phyloP scores from a whole-genome alignment of 305 asterid genomes.

The Fraxinus xanthoxyloides region DNA sequence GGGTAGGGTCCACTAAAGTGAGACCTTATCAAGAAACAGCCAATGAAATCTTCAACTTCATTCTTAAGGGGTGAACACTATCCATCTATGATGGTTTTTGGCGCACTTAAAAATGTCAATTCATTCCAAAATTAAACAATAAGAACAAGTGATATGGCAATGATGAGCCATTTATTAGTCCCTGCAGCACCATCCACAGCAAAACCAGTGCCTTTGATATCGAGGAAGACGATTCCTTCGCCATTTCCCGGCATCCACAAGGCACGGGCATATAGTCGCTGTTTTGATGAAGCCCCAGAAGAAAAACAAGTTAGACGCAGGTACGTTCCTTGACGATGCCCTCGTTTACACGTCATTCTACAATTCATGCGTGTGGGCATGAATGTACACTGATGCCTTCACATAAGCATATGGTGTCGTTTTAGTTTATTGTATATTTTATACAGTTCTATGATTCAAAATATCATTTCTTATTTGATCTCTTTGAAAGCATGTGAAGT shows the following conservation, averaged over 20 bases:
- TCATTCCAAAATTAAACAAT: constrained; percentile 23
- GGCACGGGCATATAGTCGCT: constrained; percentile 25
- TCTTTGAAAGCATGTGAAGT: not conserved
- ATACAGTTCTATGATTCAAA: not conserved
- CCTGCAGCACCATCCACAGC: constrained; percentile 33
- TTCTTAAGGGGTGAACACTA: not conserved
- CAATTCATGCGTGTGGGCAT: not conserved
- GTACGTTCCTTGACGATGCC: constrained; percentile 25
- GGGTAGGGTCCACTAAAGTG: constrained; percentile 21
- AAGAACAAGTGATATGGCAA: not conserved
- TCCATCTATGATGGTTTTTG: constrained; percentile 7
- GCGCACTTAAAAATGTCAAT: constrained; percentile 24
- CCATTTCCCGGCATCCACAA: constrained; percentile 19
- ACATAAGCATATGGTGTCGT: not conserved
- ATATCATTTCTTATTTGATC: not conserved
- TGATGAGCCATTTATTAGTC: constrained; percentile 48
- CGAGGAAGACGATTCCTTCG: constrained; percentile 28
- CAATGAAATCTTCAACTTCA: constrained; percentile 24
- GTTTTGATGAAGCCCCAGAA: constrained; percentile 13
- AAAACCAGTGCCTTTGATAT: constrained; percentile 31
- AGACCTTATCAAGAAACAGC: constrained; percentile 35
- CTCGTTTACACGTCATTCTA: not conserved
- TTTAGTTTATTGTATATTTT: too few relatives aligned
- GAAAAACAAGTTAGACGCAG: constrained; percentile 42
- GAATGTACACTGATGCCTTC: not conserved